Percentiles rank a stretch among this genome's conserved stretches.
phyloP scores from a whole-genome alignment of 1,139 yeast genomes.

The Taphrina sp. region DNA sequence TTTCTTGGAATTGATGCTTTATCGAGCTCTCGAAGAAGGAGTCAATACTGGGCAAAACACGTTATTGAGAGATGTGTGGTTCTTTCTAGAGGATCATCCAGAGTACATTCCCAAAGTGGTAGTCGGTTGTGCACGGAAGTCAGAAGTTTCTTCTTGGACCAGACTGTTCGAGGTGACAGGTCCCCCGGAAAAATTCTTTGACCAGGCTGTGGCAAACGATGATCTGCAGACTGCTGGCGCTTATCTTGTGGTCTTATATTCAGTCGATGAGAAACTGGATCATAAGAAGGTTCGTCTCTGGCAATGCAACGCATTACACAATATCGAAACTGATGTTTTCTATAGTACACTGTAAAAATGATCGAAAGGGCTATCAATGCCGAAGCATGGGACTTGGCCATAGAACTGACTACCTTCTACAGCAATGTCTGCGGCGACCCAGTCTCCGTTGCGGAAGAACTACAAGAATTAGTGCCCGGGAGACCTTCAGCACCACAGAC shows the following conservation, averaged over 20 bases:
- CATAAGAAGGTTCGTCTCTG: slow-evolving; percentile 41
- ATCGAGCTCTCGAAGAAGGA: slow-evolving; percentile 44
- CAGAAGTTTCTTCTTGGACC: slow-evolving; percentile 64
- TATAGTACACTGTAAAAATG: slow-evolving; percentile 48
- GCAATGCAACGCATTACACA: slow-evolving; percentile 43
- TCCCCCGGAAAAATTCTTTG: slow-evolving; percentile 46
- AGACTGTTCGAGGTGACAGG: slow-evolving; percentile 51
- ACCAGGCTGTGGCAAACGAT: slow-evolving; percentile 44
- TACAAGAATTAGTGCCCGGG: too few species aligned
- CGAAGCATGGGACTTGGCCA: slow-evolving; percentile 18
- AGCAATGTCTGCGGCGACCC: slow-evolving; percentile 4
- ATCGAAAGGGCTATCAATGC: slow-evolving; percentile 11
- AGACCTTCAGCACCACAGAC: too few species aligned
- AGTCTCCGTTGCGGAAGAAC: too few species aligned
- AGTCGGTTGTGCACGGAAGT: slow-evolving; percentile 62
- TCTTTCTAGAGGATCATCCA: slow-evolving; percentile 33
- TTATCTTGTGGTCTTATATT: slow-evolving; percentile 47
- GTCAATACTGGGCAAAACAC: too few species aligned
- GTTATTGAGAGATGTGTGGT: slow-evolving; percentile 37
- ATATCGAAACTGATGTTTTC: too few species aligned
- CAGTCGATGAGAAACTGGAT: slow-evolving; percentile 38
- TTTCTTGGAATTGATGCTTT: slow-evolving; percentile 52
- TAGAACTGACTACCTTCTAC: slow-evolving; percentile 15
- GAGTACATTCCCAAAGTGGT: slow-evolving; percentile 48
- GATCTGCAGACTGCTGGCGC: slow-evolving; percentile 49